Evolutionary conservation across 208 protist species (phyloP).

Genomic region (Leishmania guyanensis): DNA sequence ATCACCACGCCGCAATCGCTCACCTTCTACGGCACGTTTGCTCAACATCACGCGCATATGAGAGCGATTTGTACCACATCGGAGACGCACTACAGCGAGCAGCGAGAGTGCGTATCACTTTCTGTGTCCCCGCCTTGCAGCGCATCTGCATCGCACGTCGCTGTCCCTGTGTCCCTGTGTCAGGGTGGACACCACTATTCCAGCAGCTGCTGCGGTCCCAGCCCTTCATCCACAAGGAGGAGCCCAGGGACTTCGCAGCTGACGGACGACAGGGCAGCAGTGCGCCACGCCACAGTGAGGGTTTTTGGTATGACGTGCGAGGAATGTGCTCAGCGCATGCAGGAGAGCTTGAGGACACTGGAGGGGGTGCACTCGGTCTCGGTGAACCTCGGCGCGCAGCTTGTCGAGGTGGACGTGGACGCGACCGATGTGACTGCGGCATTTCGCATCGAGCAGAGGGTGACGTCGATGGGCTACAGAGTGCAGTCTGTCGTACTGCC

Average conservation of each 20-base stretch:
- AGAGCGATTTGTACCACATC: neutral
- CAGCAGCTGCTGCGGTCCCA: neutral
- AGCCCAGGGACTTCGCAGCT: neutral
- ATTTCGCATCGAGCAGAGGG: neutral
- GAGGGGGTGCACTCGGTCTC: constrained; percentile 28
- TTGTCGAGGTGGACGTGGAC: constrained; percentile 14
- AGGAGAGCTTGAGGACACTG: constrained; percentile 26
- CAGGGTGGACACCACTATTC: neutral
- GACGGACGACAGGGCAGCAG: neutral
- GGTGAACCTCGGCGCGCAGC: constrained; percentile 44
- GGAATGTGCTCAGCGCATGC: constrained; percentile 53
- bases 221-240: neutral
- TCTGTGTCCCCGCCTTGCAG: neutral
- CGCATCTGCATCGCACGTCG: neutral
- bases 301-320: constrained; percentile 78
- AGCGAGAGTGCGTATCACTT: neutral
- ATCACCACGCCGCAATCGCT: constrained; percentile 1
- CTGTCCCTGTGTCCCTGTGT: neutral
- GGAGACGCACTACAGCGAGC: neutral
- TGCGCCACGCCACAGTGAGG: constrained; percentile 1
- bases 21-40: constrained; percentile 14
- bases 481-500: neutral
- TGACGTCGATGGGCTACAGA: constrained; percentile 29
- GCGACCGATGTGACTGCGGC: neutral
- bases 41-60: neutral